Conservation (phyloP, 805 yeast genomes). For the Yarrowia sp. region DNA sequence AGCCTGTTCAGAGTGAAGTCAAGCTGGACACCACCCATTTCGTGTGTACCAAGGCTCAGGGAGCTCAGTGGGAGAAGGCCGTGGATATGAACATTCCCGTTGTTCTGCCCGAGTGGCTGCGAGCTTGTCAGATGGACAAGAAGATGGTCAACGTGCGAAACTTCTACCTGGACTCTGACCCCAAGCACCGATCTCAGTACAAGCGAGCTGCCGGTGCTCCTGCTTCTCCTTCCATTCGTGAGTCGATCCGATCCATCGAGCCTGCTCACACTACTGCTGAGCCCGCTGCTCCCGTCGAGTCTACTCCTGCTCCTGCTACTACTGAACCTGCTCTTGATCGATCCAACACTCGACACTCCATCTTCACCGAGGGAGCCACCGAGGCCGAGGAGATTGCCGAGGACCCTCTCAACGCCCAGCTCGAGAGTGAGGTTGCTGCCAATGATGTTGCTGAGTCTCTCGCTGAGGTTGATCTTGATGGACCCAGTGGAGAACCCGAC, state of each 20-base stretch:
- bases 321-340: not conserved
- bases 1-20: constrained; percentile 68
- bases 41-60: constrained; percentile 66
- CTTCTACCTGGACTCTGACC: constrained; percentile 46
- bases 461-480: constrained; percentile 7
- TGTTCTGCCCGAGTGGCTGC: constrained; percentile 94
- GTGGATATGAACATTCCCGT: constrained; percentile 84
- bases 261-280: not conserved
- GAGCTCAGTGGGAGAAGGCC: constrained; percentile 78
- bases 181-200: constrained; percentile 33
- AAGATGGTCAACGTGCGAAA: constrained; percentile 91
- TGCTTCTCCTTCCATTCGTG: not conserved
- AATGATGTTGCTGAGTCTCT: not conserved
- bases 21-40: constrained; percentile 93
- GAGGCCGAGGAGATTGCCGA: constrained; percentile 27
- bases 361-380: constrained; percentile 20
- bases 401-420: constrained; percentile 13
- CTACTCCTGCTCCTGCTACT: constrained; percentile 29
- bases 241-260: not conserved
- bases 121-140: constrained; percentile 87
- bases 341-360: not conserved
- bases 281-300: constrained; percentile 31
- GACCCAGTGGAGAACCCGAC: constrained; percentile 2
- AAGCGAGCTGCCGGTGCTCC: constrained; percentile 7
- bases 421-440: constrained; percentile 13